Evolutionary conservation across 2,329 filamentous ascomycete species (phyloP), one percentile per base, ranked within the genome.

Genomic region (Exserohilum turcica): DNA sequence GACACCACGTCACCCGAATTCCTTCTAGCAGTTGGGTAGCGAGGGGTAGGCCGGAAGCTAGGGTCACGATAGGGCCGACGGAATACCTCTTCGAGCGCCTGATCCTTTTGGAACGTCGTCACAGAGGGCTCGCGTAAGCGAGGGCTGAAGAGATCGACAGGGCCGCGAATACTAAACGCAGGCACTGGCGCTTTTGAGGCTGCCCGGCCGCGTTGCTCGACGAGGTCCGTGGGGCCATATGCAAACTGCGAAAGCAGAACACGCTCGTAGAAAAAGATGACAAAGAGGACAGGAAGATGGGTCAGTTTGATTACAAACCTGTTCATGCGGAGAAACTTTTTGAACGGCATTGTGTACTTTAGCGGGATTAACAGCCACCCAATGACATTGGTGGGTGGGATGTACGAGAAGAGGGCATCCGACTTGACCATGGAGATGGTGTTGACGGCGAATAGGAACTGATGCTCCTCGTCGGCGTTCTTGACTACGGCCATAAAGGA

Each of bases 351-450:
- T 64, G 86, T 78, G 70, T 89, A 96, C 58, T 92, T 84, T 38
- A 95, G 74, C 0, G 93, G 93, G 66, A 92, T 92, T 24, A 96
- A 79, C 0, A 93, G 71, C 93, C 92, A 97, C 1, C 91, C 92
- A 58, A 97, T 83, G 27, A 97, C 89, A 70, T 97, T 97, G 12
- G 90, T 88, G 0, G 93, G 93, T 1, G 93, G 90, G 56, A 97
- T 85, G 71, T 97, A 97, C 3, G 91, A 95, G 78, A 97, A 97
- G 0, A 97, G 79, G 0, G 92, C 90, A 72, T 97, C 93, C n/a
- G 94, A 96, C 74, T 97, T 97, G 61, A 97, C 93, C 90, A 96
- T 95, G 4, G 91, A 95, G 43, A 97, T 96, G 4, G 93, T 95
- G 70, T 97, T 97, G 73, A 97, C 92, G 0, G 93, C 93, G 68